A percentile compares a stretch with the other conserved stretches of the same genome.
These are phyloP conservation scores for Xanthoconium separans DNA, from an alignment of 1,284 basidiomycete genomes.

Conservation along the genomic window DNA sequence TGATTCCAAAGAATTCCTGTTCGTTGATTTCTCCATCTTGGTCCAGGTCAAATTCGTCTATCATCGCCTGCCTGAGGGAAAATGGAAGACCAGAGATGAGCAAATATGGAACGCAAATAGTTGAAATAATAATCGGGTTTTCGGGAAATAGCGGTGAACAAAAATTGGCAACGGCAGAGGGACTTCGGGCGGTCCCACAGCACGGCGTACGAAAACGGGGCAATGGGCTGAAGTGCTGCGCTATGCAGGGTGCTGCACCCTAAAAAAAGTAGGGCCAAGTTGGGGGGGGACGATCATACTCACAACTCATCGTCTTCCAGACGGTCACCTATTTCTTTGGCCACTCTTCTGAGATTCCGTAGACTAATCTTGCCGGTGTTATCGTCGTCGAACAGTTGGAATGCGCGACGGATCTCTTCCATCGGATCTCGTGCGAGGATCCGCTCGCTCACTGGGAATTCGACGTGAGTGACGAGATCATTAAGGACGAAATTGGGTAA, in stretches of 20 bases:
- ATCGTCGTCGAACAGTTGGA: slow-evolving; percentile 96
- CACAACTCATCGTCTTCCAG: slow-evolving; percentile 97
- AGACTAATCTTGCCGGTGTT: slow-evolving; percentile 93
- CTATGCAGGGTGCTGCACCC: slow-evolving; percentile 15
- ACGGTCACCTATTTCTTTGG: slow-evolving; percentile 95
- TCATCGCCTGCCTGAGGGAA: slow-evolving; percentile 91
- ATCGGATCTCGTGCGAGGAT: slow-evolving; percentile 93
- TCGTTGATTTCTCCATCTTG: slow-evolving; percentile 97
- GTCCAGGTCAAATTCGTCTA: slow-evolving; percentile 99
- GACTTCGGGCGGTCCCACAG: slow-evolving; percentile 15
- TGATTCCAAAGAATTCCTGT: slow-evolving; percentile 92
- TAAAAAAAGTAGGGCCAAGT: slow-evolving; percentile 8
- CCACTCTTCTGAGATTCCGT: slow-evolving; percentile 89
- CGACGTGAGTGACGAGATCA: slow-evolving; percentile 19
- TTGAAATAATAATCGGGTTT: slow-evolving; percentile 8
- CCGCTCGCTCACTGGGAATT: slow-evolving; percentile 82
- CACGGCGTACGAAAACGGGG: slow-evolving; percentile 21
- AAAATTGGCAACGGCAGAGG: slow-evolving; percentile 11
- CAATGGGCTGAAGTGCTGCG: slow-evolving; percentile 30
- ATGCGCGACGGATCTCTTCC: slow-evolving; percentile 95
- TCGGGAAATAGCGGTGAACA: slow-evolving; percentile 24
- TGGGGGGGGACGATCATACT: slow-evolving; percentile 36
- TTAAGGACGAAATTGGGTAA: not conserved
- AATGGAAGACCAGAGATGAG: slow-evolving; percentile 34
- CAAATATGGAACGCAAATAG: slow-evolving; percentile 27